Evolutionary conservation across 1,284 basidiomycete species (phyloP), one percentile per base, ranked within the genome.

Genomic region (Pseudozyma hubeiensis): DNA sequence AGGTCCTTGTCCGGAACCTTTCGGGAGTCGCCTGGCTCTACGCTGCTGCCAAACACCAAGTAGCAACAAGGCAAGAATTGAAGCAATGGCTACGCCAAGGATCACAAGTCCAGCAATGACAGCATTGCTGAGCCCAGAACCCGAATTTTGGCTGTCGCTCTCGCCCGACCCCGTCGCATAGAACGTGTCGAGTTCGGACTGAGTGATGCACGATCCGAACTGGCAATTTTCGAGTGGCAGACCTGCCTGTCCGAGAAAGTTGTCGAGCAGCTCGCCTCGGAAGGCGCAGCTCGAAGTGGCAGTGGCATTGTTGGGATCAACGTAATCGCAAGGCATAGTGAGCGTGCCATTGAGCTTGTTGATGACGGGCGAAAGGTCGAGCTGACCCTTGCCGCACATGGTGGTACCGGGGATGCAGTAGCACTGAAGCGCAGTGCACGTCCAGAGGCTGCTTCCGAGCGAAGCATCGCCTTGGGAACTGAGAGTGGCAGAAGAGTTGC

Each of bases 281-380:
- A 79, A 80, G 5, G 75, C 70, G 45, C 75, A 79, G 4, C 49
- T 17, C 24, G 65, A 62, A 11, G 53, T 52, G 45, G 69, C 72
- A 10, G 44, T 52, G 10, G 53, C 39, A 41, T 71, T 63, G 56
- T 45, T 59, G 14, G 77, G 75, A 49, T 79, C 72, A 24, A 63
- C 53, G 40, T 75, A 81, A 56, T 81, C 77, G 64, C 79, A 81
- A 4, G 77, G 73, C 65, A 81, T 67, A 41, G 60, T 56, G 45
- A 80, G 67, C 6, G 58, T 62, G 13, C 79, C 79, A 52, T 65
- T 70, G 49, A 79, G 72, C 4, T 58, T 57, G 54, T 75, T 64
- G 66, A 81, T 78, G 52, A 79, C 54, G 30, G 62, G 49, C 8
- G 63, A 58, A 4, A 80, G 75, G 17, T 77, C 66, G 48, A 72